phyloP scores from a whole-genome alignment of 768 basidiomycete genomes.

The Termitomyces titanicus region DNA sequence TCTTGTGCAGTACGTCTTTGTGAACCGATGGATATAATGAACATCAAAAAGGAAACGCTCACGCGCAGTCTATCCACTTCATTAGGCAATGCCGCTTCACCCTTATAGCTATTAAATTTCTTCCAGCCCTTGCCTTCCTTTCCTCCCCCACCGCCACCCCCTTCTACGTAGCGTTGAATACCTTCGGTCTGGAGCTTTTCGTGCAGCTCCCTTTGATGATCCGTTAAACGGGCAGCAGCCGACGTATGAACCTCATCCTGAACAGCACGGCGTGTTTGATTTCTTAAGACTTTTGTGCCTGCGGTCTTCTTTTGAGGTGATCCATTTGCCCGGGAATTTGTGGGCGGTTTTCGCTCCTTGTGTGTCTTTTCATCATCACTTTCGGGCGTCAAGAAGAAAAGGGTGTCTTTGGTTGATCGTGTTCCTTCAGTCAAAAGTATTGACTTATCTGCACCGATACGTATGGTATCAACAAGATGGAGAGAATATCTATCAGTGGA shows the following conservation, averaged over 20 bases:
- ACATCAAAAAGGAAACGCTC: conserved; percentile 22
- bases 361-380: conserved; percentile 56
- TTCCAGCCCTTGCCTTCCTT: conserved; percentile 95
- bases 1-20: conserved; percentile 41
- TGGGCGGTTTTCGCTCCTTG: conserved; percentile 53
- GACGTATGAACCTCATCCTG: conserved; percentile 83
- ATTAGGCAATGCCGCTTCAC: conserved; percentile 85
- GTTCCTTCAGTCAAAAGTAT: conserved; percentile 79
- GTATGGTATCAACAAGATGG: conserved; percentile 85
- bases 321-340: conserved; percentile 55
- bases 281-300: conserved; percentile 83
- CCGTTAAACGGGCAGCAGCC: conserved; percentile 71
- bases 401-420: conserved; percentile 79
- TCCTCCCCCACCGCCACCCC: conserved; percentile 66
- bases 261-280: conserved; percentile 84
- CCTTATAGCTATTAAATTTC: conserved; percentile 94
- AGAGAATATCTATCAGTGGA: conserved; percentile 67
- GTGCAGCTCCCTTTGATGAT: conserved; percentile 87
- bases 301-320: conserved; percentile 69
- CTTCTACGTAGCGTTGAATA: conserved; percentile 78
- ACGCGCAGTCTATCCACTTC: conserved; percentile 81
- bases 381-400: conserved; percentile 77
- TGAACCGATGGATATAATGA: not conserved
- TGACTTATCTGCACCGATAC: conserved; percentile 63
- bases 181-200: conserved; percentile 74